A percentile compares a stretch with the other conserved stretches of the same genome.
Conservation (phyloP, 1,284 basidiomycete genomes). For the Rhodotorula sp. region DNA sequence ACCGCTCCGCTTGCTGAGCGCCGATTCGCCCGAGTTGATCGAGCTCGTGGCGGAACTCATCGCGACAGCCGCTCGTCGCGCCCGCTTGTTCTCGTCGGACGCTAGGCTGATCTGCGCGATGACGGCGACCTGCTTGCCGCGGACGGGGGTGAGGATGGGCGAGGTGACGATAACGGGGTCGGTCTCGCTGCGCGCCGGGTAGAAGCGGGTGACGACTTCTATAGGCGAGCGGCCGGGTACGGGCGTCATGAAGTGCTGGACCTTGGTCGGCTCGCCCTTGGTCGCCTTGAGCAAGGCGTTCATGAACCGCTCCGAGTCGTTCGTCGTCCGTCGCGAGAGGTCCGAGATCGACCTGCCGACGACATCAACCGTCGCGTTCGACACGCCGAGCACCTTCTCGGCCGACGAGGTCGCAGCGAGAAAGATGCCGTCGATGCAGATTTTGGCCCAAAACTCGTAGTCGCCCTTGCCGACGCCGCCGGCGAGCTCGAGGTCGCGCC, state of each 20-base stretch:
- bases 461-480: conserved; percentile 34
- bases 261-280: conserved; percentile 14
- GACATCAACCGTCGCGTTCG: conserved; percentile 11
- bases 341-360: conserved; percentile 22
- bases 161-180: conserved; percentile 5
- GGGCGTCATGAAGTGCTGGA: conserved; percentile 32
- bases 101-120: conserved; percentile 29
- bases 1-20: not conserved
- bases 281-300: conserved; percentile 22
- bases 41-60: not conserved
- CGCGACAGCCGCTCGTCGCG: not conserved
- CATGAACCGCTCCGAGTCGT: conserved; percentile 21
- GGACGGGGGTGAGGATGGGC: conserved; percentile 5
- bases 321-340: conserved; percentile 1
- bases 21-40: too few relatives aligned
- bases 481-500: conserved; percentile 52
- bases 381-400: conserved; percentile 36
- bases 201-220: conserved; percentile 44
- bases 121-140: conserved; percentile 16
- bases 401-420: conserved; percentile 41
- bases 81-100: conserved; percentile 9
- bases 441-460: conserved; percentile 44
- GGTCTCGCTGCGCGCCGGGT: conserved; percentile 25
- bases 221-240: conserved; percentile 21
- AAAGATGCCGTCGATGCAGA: conserved; percentile 42